A percentile compares a stretch with the other conserved stretches of the same genome.
Conservation (phyloP, 768 basidiomycete genomes). For the Boletus coccyginus region DNA sequence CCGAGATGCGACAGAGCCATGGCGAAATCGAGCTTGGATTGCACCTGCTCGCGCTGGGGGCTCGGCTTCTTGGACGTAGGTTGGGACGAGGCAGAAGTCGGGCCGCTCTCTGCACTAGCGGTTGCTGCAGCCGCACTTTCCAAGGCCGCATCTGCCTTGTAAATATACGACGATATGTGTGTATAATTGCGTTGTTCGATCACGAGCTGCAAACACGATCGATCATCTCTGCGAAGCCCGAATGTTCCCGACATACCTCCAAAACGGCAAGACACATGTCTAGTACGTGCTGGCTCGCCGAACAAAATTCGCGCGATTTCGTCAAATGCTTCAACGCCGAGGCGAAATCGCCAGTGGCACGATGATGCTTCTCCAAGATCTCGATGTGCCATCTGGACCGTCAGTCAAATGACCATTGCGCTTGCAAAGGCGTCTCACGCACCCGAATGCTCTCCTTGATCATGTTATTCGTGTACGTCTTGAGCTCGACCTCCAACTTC, state of each 20-base stretch:
- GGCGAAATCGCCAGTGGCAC: conserved; percentile 67
- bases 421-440: conserved; percentile 19
- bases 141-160: conserved; percentile 92
- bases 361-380: conserved; percentile 83
- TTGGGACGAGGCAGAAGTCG: conserved; percentile 7
- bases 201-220: conserved; percentile 52
- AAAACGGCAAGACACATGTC: conserved; percentile 87
- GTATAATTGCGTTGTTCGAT: conserved; percentile 85
- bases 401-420: background rate
- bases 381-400: conserved; percentile 77
- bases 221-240: background rate
- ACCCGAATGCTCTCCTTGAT: conserved; percentile 99
- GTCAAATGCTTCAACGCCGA: conserved; percentile 78
- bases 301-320: conserved; percentile 92
- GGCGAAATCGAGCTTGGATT: conserved; percentile 80
- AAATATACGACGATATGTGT: conserved; percentile 88
- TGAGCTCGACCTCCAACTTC: conserved; percentile 92
- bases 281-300: conserved; percentile 86
- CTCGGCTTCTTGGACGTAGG: conserved; percentile 43
- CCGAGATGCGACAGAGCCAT: conserved; percentile 74
- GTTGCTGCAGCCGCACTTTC: conserved; percentile 51
- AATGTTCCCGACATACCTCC: conserved; percentile 48
- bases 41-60: conserved; percentile 59
- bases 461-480: conserved; percentile 93
- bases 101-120: conserved; percentile 25